A percentile compares a stretch with the other conserved stretches of the same genome.
These are phyloP conservation scores for Chrysosporium keratinophilum DNA, from an alignment of 2,329 filamentous ascomycete genomes.

Conservation along the genomic window DNA sequence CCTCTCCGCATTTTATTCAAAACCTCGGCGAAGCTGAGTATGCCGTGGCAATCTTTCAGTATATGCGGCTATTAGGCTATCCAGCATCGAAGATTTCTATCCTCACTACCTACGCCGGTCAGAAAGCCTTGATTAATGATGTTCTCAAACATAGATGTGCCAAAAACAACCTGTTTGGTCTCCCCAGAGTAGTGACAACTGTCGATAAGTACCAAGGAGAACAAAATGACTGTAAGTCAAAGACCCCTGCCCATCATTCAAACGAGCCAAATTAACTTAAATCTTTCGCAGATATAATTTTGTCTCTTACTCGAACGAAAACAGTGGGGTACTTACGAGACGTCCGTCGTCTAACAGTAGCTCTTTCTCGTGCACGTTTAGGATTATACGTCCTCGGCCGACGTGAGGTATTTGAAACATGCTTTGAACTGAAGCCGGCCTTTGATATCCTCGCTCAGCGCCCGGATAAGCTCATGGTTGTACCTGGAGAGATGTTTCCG, in stretches of 20 bases:
- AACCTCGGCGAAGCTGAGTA: conserved; percentile 97
- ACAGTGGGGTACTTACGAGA: conserved; percentile 88
- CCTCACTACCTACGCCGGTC: conserved; percentile 85
- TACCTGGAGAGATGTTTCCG: conserved; percentile 79
- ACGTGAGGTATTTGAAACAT: conserved; percentile 75
- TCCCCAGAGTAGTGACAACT: conserved; percentile 82
- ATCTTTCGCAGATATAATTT: conserved; percentile 61
- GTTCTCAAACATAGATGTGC: conserved; percentile 75
- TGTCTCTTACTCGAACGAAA: conserved; percentile 82
- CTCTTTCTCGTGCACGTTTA: conserved; percentile 79
- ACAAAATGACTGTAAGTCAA: conserved; percentile 85
- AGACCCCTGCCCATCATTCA: background rate
- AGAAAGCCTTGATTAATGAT: conserved; percentile 77
- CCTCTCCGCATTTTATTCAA: conserved; percentile 88
- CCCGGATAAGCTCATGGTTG: conserved; percentile 70
- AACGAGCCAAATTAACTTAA: background rate
- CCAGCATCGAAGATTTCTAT: conserved; percentile 76
- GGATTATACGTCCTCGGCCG: conserved; percentile 89
- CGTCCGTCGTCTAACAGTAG: conserved; percentile 85
- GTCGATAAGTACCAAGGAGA: conserved; percentile 99
- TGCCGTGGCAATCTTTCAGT: conserved; percentile 87
- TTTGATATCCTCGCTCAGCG: conserved; percentile 68
- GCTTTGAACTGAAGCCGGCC: conserved; percentile 75
- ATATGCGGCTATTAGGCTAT: conserved; percentile 93
- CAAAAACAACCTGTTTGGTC: conserved; percentile 71